phyloP scores from a whole-genome alignment of 495 filamentous ascomycete species.

The Geopyxis carbonaria region DNA sequence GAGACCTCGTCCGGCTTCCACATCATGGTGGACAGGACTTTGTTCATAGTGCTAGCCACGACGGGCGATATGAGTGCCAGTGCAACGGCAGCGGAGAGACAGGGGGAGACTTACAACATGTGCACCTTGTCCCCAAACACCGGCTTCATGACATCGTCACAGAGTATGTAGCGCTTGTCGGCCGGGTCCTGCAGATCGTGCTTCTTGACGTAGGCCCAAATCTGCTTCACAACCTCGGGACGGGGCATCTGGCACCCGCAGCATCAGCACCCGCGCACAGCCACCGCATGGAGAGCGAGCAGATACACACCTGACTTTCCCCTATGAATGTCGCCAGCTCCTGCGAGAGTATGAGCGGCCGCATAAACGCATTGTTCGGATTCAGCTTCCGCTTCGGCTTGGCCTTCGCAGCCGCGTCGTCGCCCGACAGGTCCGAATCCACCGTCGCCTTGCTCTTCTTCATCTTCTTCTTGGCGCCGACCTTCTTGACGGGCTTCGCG shows the following conservation, averaged over 20 bases:
- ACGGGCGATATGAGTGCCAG: neutral
- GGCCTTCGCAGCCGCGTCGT: constrained; percentile 9
- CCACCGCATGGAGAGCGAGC: constrained; percentile 4
- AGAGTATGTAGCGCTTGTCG: constrained; percentile 80
- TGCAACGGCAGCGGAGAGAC: neutral
- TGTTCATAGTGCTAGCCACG: constrained; percentile 29
- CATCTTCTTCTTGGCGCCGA: constrained; percentile 45
- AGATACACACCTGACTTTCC: constrained; percentile 29
- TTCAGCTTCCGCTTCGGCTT: constrained; percentile 44
- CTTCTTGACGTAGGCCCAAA: constrained; percentile 86
- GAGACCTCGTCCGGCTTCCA: constrained; percentile 42
- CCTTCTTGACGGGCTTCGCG: constrained; percentile 32
- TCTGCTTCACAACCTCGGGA: constrained; percentile 83
- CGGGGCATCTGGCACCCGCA: constrained; percentile 70
- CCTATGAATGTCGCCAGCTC: constrained; percentile 45
- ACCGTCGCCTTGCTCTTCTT: constrained; percentile 63
- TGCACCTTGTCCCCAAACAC: constrained; percentile 77
- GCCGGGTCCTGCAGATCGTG: constrained; percentile 74
- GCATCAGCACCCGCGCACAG: neutral
- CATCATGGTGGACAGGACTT: constrained; percentile 51
- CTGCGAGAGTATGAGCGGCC: constrained; percentile 41
- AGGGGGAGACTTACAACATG: constrained; percentile 47
- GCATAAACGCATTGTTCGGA: constrained; percentile 50
- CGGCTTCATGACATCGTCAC: constrained; percentile 73
- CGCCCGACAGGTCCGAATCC: constrained; percentile 53